Base-by-base conservation (phyloP, 371 early-diverging fungal species). In the Mortierella polycephala region DNA sequence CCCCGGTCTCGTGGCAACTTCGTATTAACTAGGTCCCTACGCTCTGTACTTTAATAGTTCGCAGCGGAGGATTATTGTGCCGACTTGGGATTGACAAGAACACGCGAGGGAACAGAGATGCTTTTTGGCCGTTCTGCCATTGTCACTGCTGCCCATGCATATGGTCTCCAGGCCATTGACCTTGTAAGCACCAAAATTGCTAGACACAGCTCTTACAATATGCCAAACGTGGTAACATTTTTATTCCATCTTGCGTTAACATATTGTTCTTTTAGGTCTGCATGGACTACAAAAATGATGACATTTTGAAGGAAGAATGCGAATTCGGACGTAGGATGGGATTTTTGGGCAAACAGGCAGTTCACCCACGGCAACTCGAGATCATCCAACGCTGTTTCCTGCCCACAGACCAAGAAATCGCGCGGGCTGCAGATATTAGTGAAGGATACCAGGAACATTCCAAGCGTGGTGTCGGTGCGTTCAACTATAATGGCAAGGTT, bases 31-130 rank as follows among this genome's bases (percentile, higher is more conserved):
- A n/a, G n/a, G n/a, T n/a, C n/a, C n/a, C n/a, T n/a, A n/a, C n/a
- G n/a, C n/a, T n/a, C n/a, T n/a, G n/a, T n/a, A n/a, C n/a, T 13
- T 37, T 44, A 71, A 5, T 83, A 90, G 92, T 95, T 96, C 85
- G 97, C 97, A n/a, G 92, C 96, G 11, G 97, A 97, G 81, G 98
- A 97, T 82, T 96, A 92, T 70, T 94, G 94, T 74, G 95, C 97
- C n/a, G 96, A 96, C 79, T 69, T 91, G 69, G 93, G 95, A 8
- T 77, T 96, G 37, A 85, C 88, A 14, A 89, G 96, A 64, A 95
- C 96, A 2, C 76, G 84, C 3, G 74, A 82, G 11, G 87, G 95
- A 44, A 68, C 68, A 21, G 97, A 96, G 76, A 89, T 96, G 86
- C 75, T 93, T 40, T 89, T 92, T 69, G 93, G 94, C 40, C 86